Evolutionary conservation across 2,329 filamentous ascomycete species (phyloP), one percentile per base, ranked within the genome.

Genomic region (Biscogniauxia marginata): DNA sequence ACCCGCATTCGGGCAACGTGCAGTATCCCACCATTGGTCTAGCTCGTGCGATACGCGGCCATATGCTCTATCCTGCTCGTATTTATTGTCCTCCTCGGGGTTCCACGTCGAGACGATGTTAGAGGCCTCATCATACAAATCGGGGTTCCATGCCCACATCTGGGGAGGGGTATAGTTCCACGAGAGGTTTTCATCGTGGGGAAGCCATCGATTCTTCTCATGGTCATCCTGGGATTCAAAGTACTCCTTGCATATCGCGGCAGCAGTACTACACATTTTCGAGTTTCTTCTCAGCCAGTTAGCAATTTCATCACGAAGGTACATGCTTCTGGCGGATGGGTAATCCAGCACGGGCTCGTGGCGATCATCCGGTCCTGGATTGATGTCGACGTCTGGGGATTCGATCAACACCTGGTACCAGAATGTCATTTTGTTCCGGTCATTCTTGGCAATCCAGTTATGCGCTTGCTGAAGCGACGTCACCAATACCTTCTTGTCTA

Each of bases 401-500:
- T 88, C 84, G 53, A 87, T 87, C 7, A 88, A 72, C 23, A 87
- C 83, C 53, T 85, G 83, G 54, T 82, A 83, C 85, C 85, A 88
- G 58, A 88, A 88, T 0, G 82, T 79, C 84, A 87, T 88, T 68
- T 88, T 88, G 70, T 87, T 87, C 34, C 85, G 76, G 65, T 88
- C 85, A 63, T 88, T 85, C 59, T 86, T 86, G 54, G 85, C 84
- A 1, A 84, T 86, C 84, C 85, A 87, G 68, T 88, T 88, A 62
- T 88, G 85, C 1, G 84, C 82, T 67, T 88, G 84, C 64, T 88
- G 85, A 11, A 88, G 71, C 2, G 83, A 84, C 0, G 85, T 87
- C 1, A 88, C 84, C 2, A 88, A 75, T 1, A 88, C 73, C 65
- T 87, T 87, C 63, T 88, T 88, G 69, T 85, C 84, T 87, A 39